Evolutionary conservation across 805 yeast genomes (phyloP).

Genomic region (Wickerhamiella spandovensis): DNA sequence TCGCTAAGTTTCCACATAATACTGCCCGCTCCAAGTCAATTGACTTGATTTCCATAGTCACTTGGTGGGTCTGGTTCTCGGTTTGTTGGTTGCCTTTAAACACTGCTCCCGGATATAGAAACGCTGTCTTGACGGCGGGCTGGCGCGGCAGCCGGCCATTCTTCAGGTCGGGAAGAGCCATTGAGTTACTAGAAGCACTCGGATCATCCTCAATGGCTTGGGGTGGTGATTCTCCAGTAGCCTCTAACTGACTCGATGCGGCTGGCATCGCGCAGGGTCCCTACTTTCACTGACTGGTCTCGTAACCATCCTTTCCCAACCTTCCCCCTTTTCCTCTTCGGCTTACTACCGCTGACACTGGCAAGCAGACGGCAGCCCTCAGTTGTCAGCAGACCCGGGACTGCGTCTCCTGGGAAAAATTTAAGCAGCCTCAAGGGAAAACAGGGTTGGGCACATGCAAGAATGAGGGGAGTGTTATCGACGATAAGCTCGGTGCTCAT

Average conservation of each 20-base stretch:
- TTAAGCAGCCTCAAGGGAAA: no score
- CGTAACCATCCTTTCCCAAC: no score
- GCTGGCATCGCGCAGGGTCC: neutral
- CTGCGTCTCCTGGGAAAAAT: neutral
- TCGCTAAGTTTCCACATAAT: conserved; percentile 48
- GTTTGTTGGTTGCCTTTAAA: conserved; percentile 62
- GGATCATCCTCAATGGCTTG: neutral
- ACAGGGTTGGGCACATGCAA: neutral
- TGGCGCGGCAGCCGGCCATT: neutral
- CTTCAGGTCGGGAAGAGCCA: neutral
- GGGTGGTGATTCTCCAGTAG: neutral
- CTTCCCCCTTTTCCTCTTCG: no score
- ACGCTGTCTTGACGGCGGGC: neutral
- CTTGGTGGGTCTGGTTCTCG: conserved; percentile 50
- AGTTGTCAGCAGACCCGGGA: neutral
- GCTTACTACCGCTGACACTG: no score
- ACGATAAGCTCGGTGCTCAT: no score
- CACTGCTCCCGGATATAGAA: conserved; percentile 44
- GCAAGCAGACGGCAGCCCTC: no score
- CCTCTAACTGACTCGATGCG: neutral
- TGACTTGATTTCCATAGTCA: conserved; percentile 51
- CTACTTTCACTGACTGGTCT: no score
- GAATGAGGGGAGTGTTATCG: neutral
- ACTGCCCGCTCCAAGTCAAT: conserved; percentile 47
- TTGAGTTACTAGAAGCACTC: neutral